A percentile compares a stretch with the other conserved stretches of the same genome.
Evolutionary conservation across 202 grass and related monocot genomes (phyloP).

Genomic region (Carex arenaria): DNA sequence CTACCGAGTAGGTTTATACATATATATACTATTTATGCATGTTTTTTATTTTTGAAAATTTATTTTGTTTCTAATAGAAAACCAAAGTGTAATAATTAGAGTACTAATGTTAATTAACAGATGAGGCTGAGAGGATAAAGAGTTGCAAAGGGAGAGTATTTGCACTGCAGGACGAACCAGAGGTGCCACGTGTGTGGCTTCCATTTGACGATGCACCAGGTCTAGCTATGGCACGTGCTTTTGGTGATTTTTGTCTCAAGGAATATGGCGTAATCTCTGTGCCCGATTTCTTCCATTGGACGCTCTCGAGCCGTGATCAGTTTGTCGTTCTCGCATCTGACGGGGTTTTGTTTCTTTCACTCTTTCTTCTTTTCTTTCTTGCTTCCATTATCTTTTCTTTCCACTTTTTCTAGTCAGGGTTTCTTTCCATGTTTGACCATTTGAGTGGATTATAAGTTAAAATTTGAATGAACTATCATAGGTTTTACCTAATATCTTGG

Average conservation of each 20-base stretch:
- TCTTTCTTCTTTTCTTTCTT: neutral
- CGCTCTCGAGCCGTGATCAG: slow-evolving; percentile 66
- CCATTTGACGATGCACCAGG: slow-evolving; percentile 90
- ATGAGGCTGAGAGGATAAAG: slow-evolving; percentile 94
- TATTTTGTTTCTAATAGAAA: neutral
- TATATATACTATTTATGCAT: neutral
- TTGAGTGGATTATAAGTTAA: neutral
- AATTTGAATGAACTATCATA: slow-evolving; percentile 1
- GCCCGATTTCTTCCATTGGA: slow-evolving; percentile 88
- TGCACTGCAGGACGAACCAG: slow-evolving; percentile 89
- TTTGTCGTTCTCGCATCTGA: slow-evolving; percentile 95
- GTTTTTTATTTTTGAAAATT: neutral
- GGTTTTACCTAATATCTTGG: neutral
- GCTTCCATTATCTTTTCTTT: neutral
- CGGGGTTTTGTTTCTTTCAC: slow-evolving; percentile 61
- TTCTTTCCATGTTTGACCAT: slow-evolving; percentile 15
- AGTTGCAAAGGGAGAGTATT: slow-evolving; percentile 94
- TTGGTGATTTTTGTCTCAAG: slow-evolving; percentile 97
- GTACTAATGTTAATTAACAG: slow-evolving; percentile 32
- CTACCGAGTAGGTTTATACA: slow-evolving; percentile 61
- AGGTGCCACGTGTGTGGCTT: slow-evolving; percentile 96
- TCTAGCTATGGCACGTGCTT: slow-evolving; percentile 90
- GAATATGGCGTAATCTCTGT: slow-evolving; percentile 98
- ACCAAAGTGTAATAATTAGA: neutral
- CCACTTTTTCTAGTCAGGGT: neutral